These are phyloP conservation scores for Phylloporus sp. DNA, from an alignment of 768 basidiomycete species.

Conservation along the genomic window DNA sequence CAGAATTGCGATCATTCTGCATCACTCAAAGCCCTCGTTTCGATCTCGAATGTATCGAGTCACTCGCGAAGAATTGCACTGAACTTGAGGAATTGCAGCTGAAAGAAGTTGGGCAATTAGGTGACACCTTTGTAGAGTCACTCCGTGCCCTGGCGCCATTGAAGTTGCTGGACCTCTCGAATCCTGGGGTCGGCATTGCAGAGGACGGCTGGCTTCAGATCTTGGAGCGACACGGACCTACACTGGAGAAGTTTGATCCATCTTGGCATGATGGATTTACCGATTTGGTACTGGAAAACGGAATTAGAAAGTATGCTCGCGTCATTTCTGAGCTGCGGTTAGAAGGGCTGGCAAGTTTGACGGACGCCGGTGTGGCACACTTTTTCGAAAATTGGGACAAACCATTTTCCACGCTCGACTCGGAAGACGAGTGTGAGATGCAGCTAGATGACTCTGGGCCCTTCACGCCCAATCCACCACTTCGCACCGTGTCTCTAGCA, in stretches of 20 bases:
- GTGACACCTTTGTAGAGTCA: slow-evolving; percentile 56
- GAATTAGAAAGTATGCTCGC: slow-evolving; percentile 47
- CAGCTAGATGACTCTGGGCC: slow-evolving; percentile 12
- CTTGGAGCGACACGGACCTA: slow-evolving; percentile 48
- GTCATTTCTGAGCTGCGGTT: slow-evolving; percentile 51
- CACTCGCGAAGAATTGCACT: slow-evolving; percentile 49
- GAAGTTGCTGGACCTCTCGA: slow-evolving; percentile 63
- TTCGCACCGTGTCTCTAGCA: slow-evolving; percentile 53
- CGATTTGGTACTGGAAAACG: slow-evolving; percentile 54
- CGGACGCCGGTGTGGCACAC: slow-evolving; percentile 60
- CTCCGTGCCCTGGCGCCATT: slow-evolving; percentile 41
- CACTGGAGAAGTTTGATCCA: slow-evolving; percentile 60
- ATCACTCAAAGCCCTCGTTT: slow-evolving; percentile 87
- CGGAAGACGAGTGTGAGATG: slow-evolving; percentile 18
- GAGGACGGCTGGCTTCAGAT: slow-evolving; percentile 55
- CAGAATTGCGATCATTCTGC: slow-evolving; percentile 63
- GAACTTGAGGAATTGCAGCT: slow-evolving; percentile 68
- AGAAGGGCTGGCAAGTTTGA: slow-evolving; percentile 53
- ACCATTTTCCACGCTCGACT: slow-evolving; percentile 10
- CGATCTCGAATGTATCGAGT: slow-evolving; percentile 57
- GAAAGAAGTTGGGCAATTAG: slow-evolving; percentile 68
- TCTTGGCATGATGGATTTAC: slow-evolving; percentile 62
- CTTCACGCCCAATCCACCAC: slow-evolving; percentile 37
- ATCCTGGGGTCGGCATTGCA: slow-evolving; percentile 49
- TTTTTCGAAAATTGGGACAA: slow-evolving; percentile 60